Base-by-base conservation (phyloP, 148 eudicot species). In the Rhododendron henanense region DNA sequence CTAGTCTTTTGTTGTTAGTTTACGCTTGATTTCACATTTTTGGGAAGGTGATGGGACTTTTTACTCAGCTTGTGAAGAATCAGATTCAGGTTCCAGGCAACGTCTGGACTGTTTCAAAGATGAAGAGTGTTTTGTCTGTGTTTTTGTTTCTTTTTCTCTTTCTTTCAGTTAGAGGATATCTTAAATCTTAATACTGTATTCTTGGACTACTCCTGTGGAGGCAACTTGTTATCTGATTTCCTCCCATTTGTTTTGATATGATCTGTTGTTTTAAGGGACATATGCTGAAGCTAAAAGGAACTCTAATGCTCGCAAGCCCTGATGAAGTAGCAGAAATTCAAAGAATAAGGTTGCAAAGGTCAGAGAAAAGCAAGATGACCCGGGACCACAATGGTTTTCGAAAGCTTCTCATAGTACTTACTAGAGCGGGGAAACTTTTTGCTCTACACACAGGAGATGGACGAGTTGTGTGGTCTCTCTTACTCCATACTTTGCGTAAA, bases 361-460 rank as follows among this genome's bases (percentile, higher is more conserved):
- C 98, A 6, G 98, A 90, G 87, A 97, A 94, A 90, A 97, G 97
- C 91, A 97, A 97, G 87, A 89, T 97, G 94, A 94, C 96, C 48
- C 93, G 99, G 83, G 99, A 97, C 85, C 99, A 93, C 89, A 97
- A 97, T 88, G 99, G 99, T 87, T 97, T 97, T 78, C 89, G 99
- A 80, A 97, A 94, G 88, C 90, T 97, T 87, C 93, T 97, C 63
- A 90, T 97, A 85, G 98, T 95, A 53, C 94, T 97, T 73, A 94
- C 98, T 44, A 94, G 92, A 90, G 93, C 96, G 3, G 94, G 98
- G 81, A 97, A 97, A 90, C 90, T 97, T 86, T 93, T 86, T 88
- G 98, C 98, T 47, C 88, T 97, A 91, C 99, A 97, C 93, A 92
- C 96, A 35, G 99, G 99, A 84, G 99, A 97, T 90, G 99, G 99